phyloP scores from a whole-genome alignment of 78 protist genomes.

The Pigoraptor vietnamica region DNA sequence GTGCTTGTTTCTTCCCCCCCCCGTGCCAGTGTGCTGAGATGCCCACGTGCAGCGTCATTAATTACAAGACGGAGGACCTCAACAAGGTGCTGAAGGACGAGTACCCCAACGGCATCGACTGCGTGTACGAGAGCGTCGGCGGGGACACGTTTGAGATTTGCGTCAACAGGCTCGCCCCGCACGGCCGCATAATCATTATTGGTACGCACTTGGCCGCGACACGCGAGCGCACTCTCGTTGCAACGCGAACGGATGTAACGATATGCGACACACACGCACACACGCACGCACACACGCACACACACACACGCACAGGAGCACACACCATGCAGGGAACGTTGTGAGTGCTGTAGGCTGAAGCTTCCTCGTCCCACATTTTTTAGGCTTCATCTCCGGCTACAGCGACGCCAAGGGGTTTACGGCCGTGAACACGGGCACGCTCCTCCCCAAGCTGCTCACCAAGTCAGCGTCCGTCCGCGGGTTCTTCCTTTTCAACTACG shows the following conservation, averaged over 20 bases:
- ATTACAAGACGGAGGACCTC: slow-evolving; percentile 31
- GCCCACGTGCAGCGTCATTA: slow-evolving; percentile 52
- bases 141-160: slow-evolving; percentile 41
- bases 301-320: not conserved
- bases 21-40: too few relatives aligned
- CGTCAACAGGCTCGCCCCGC: slow-evolving; percentile 29
- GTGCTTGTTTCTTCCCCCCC: too few relatives aligned
- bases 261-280: not conserved
- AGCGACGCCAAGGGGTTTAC: not conserved
- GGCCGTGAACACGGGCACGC: not conserved
- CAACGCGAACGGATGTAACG: not conserved
- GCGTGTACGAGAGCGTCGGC: slow-evolving; percentile 76
- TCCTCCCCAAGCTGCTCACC: not conserved
- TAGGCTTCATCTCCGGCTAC: not conserved
- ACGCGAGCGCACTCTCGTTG: not conserved
- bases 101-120: slow-evolving; percentile 42
- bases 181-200: slow-evolving; percentile 31
- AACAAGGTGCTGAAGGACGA: not conserved
- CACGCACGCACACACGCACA: not conserved
- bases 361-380: not conserved
- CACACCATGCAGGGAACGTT: too few relatives aligned
- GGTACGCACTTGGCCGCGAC: not conserved
- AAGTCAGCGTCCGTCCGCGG: not conserved
- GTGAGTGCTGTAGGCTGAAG: too few relatives aligned
- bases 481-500: not conserved